Conservation (phyloP, 1,139 yeast genomes). For the Magnusiomyces fungicola region DNA sequence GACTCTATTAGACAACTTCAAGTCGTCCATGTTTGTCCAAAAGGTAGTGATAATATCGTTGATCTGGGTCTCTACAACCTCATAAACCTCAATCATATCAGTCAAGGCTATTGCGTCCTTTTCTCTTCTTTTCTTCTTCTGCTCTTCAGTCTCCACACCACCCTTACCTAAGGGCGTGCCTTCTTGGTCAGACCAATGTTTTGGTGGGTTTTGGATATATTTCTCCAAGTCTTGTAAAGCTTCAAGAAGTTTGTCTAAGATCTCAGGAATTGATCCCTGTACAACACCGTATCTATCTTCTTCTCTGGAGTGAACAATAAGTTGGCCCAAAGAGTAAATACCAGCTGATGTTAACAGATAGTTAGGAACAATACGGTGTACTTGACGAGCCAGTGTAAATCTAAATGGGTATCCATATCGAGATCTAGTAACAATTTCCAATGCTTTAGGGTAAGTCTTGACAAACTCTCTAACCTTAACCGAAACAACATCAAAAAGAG, state of each 20-base stretch:
- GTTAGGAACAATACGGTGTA: constrained; percentile 24
- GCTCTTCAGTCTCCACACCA: constrained; percentile 14
- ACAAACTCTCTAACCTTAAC: constrained; percentile 6
- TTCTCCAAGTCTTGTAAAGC: constrained; percentile 25
- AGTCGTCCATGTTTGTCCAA: constrained; percentile 1
- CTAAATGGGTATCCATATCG: constrained; percentile 26
- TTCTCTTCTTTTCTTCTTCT: neutral
- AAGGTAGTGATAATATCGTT: neutral
- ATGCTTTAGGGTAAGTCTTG: constrained; percentile 6
- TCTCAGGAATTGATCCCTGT: constrained; percentile 33
- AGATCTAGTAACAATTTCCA: constrained; percentile 15
- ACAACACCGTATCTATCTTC: constrained; percentile 37
- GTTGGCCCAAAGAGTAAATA: constrained; percentile 24
- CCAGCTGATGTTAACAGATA: constrained; percentile 25
- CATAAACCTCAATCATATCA: neutral
- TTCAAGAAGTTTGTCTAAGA: constrained; percentile 26
- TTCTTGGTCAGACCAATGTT: constrained; percentile 31
- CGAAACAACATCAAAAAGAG: constrained; percentile 11
- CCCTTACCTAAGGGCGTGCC: constrained; percentile 10
- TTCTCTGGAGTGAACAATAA: constrained; percentile 27
- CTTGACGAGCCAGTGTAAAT: constrained; percentile 29
- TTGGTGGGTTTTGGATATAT: constrained; percentile 27
- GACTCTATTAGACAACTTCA: neutral
- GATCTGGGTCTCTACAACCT: neutral
- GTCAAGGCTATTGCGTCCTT: neutral